Evolutionary conservation across 148 eudicot species (phyloP), one percentile per base, ranked within the genome.

Genomic region (Rheum nobile): DNA sequence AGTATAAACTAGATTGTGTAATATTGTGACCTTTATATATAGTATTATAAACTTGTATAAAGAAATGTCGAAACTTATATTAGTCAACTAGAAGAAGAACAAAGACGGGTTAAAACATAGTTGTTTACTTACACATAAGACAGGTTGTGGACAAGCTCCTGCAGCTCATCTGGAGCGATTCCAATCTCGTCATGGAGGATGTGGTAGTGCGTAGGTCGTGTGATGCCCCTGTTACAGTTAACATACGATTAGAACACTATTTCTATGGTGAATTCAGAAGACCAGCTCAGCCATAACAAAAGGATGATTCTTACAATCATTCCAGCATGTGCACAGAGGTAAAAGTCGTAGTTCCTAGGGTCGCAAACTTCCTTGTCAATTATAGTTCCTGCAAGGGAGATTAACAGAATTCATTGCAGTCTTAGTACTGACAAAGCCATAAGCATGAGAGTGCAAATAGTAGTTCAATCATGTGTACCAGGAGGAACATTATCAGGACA

Each of bases 121-220:
- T 26, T 10, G 26, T 57, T 28, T 2, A 71, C 86, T 76, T 72
- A 84, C 84, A 84, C 86, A 57, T 84, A 81, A 4, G 82, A 81
- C 16, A 81, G 61, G 8, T 83, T 78, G 74, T 84, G 86, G 59
- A 84, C 84, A 1, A 84, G 74, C 41, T 84, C 86, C 73, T 84
- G 86, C 61, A 84, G 38, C 46, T 80, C 82, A 71, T 78, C 82
- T 38, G 84, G 74, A 1, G 84, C 24, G 19, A 84, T 81, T 6
- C 86, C 86, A 35, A 84, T 72, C 77, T 84, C 86, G 72, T 84
- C 82, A 59, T 76, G 72, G 31, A 83, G 74, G 16, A 81, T 79
- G 72, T 81, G 86, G 74, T 83, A 83, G 76, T 83, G 86, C 1
- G 82, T 84, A 26, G 86, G 86, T 72, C 86, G 46, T 6, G 84